Conservation (phyloP, 1,284 basidiomycete genomes). For the Megacollybia platyphylla region DNA sequence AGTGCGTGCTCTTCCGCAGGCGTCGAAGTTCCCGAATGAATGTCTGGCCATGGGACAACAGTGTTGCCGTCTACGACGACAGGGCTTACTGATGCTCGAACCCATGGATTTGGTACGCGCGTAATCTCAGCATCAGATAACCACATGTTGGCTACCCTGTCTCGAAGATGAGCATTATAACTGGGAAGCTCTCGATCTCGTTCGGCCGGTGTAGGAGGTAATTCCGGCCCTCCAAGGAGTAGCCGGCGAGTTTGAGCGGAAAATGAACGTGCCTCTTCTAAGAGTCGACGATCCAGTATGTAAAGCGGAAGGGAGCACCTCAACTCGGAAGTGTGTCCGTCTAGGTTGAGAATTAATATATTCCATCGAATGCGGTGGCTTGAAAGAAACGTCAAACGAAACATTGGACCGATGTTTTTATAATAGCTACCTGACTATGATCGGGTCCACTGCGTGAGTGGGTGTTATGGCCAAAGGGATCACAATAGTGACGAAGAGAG, state of each 20-base stretch:
- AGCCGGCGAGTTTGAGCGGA: constrained; percentile 62
- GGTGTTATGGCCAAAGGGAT: constrained; percentile 43
- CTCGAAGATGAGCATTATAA: constrained; percentile 79
- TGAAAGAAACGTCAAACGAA: too few relatives aligned
- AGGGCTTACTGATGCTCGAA: constrained; percentile 25
- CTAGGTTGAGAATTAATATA: constrained; percentile 71
- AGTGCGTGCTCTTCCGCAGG: constrained; percentile 21
- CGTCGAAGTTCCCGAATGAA: constrained; percentile 18
- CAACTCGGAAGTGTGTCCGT: constrained; percentile 83
- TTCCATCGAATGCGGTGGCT: constrained; percentile 65
- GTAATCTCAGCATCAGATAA: constrained; percentile 51
- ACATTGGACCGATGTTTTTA: too few relatives aligned
- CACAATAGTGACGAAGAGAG: constrained; percentile 29
- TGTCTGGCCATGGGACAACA: constrained; percentile 10
- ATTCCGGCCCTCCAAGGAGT: constrained; percentile 26
- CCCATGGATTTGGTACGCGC: constrained; percentile 55
- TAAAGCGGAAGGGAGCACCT: constrained; percentile 84
- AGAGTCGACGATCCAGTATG: constrained; percentile 61
- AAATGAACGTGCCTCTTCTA: constrained; percentile 62
- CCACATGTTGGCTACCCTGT: constrained; percentile 76
- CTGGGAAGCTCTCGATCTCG: constrained; percentile 72
- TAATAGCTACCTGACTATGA: constrained; percentile 29
- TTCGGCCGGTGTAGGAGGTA: constrained; percentile 25
- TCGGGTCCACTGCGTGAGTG: constrained; percentile 60
- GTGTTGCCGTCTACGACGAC: constrained; percentile 10